Conservation (phyloP, 2,329 filamentous ascomycete species). For the Aureobasidium sp. region DNA sequence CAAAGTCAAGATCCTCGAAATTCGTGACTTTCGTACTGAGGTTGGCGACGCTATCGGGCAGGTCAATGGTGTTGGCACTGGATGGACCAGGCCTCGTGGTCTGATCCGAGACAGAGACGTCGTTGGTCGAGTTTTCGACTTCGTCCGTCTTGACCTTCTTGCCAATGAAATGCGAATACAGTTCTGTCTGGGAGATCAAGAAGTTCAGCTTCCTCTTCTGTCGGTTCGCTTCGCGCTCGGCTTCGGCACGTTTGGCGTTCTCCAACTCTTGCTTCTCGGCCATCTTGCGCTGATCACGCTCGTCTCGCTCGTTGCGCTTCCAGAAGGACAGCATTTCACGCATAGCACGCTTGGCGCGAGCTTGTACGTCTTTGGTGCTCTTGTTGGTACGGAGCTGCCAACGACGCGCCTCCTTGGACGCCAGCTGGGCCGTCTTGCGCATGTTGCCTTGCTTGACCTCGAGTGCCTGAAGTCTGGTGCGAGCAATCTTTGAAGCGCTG, state of each 20-base stretch:
- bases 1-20: constrained; percentile 91
- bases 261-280: constrained; percentile 95
- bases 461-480: constrained; percentile 77
- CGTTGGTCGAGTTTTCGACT: constrained; percentile 81
- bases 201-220: constrained; percentile 99
- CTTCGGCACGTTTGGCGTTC: constrained; percentile 92
- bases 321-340: constrained; percentile 99
- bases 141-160: constrained; percentile 99
- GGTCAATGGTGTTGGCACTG: constrained; percentile 37
- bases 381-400: constrained; percentile 99
- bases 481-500: constrained; percentile 85
- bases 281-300: constrained; percentile 85
- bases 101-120: constrained; percentile 52
- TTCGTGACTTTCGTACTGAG: constrained; percentile 70
- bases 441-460: constrained; percentile 87
- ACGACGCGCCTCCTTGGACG: constrained; percentile 91
- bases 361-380: constrained; percentile 94
- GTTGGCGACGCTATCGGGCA: constrained; percentile 40
- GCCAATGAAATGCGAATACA: constrained; percentile 98
- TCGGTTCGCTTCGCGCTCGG: constrained; percentile 90
- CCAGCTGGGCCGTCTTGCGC: constrained; percentile 93
- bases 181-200: constrained; percentile 94
- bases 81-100: constrained; percentile 31
- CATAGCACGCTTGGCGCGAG: constrained; percentile 95
- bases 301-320: constrained; percentile 97